phyloP scores from a whole-genome alignment of 2,329 filamentous ascomycete genomes.

The Fusarium continuum region DNA sequence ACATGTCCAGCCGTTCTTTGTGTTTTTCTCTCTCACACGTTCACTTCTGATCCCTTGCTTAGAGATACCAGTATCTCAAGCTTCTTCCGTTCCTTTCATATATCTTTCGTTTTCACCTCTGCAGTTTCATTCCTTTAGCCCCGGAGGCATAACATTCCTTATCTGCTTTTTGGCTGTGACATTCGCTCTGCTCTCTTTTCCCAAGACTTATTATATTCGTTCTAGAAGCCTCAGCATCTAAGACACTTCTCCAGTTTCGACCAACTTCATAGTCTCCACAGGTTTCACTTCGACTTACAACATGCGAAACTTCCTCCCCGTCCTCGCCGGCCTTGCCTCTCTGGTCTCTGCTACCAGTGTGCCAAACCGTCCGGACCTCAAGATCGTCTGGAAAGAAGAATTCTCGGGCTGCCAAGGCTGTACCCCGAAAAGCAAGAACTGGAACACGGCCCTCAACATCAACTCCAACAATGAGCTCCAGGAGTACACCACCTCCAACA shows the following conservation, averaged over 20 bases:
- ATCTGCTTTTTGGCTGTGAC: slow-evolving; percentile 18
- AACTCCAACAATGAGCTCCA: slow-evolving; percentile 60
- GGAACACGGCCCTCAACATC: slow-evolving; percentile 58
- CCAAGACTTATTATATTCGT: not conserved
- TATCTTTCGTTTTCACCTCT: slow-evolving; percentile 7
- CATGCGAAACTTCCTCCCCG: slow-evolving; percentile 42
- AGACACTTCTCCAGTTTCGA: not conserved
- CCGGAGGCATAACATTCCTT: slow-evolving; percentile 37
- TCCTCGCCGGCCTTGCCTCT: slow-evolving; percentile 36
- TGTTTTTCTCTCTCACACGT: slow-evolving; percentile 13
- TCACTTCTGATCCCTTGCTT: slow-evolving; percentile 22
- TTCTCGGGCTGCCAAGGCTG: slow-evolving; percentile 55
- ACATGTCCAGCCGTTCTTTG: slow-evolving; percentile 34
- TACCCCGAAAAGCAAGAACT: slow-evolving; percentile 50
- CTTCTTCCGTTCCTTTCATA: slow-evolving; percentile 20
- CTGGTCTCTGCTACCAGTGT: slow-evolving; percentile 48
- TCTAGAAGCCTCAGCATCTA: slow-evolving; percentile 2
- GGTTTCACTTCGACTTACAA: slow-evolving; percentile 27
- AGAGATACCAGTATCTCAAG: slow-evolving; percentile 25
- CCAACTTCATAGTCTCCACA: not conserved
- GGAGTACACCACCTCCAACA: slow-evolving; percentile 54
- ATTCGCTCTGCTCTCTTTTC: not conserved
- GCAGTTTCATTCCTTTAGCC: slow-evolving; percentile 33
- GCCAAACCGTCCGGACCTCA: slow-evolving; percentile 54
- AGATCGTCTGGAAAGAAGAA: slow-evolving; percentile 56